Evolutionary conservation across 1,139 yeast species (phyloP).

Genomic region (Scheffersomyces titani): DNA sequence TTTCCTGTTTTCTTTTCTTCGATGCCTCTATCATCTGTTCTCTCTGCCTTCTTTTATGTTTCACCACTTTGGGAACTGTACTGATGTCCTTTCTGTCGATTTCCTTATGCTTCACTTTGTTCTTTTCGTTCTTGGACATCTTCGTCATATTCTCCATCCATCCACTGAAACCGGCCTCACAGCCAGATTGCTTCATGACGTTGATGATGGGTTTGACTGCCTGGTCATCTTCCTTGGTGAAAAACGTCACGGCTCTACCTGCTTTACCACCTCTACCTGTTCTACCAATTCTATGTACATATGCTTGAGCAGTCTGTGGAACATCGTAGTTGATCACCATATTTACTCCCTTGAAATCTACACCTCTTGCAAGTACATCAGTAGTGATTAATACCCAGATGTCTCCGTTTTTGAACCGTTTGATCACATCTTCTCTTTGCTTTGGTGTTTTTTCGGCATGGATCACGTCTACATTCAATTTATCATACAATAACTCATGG

Average conservation of each 20-base stretch:
- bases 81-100: constrained; percentile 74
- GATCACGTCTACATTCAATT: constrained; percentile 89
- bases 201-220: constrained; percentile 83
- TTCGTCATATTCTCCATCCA: constrained; percentile 87
- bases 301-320: constrained; percentile 91
- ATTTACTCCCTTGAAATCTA: constrained; percentile 95
- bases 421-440: constrained; percentile 85
- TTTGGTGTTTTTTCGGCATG: constrained; percentile 92
- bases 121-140: constrained; percentile 66
- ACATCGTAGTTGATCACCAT: constrained; percentile 95
- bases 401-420: constrained; percentile 83
- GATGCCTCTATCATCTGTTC: constrained; percentile 80
- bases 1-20: constrained; percentile 54
- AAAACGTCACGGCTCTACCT: constrained; percentile 89
- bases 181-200: constrained; percentile 93
- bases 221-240: constrained; percentile 82
- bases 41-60: constrained; percentile 62
- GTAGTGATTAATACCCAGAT: constrained; percentile 97
- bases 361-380: constrained; percentile 94
- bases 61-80: constrained; percentile 77
- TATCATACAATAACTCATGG: constrained; percentile 89
- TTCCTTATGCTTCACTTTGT: constrained; percentile 59
- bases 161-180: constrained; percentile 60
- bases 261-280: constrained; percentile 93
- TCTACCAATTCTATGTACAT: constrained; percentile 97